These are phyloP conservation scores for Fusarium sp. DNA, from an alignment of 2,329 filamentous ascomycete genomes.

Conservation along the genomic window DNA sequence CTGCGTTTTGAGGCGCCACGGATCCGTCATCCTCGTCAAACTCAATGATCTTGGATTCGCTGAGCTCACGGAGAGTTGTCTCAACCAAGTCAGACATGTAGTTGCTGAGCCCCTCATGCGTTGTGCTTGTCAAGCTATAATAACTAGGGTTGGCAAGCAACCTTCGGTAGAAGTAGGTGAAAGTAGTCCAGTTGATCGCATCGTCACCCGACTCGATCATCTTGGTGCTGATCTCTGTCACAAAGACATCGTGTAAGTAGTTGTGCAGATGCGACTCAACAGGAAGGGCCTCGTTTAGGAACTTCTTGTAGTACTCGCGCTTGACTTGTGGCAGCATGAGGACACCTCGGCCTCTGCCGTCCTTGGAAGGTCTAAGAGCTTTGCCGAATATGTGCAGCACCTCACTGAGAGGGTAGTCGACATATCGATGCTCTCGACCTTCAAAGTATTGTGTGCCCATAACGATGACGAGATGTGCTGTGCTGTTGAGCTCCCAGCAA, in stretches of 20 bases:
- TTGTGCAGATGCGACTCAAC: conserved; percentile 94
- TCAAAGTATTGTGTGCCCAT: conserved; percentile 99
- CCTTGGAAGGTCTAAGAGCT: conserved; percentile 79
- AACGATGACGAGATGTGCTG: conserved; percentile 89
- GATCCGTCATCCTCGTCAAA: conserved; percentile 93
- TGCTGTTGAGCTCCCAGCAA: conserved; percentile 93
- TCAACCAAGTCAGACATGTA: conserved; percentile 96
- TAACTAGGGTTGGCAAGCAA: conserved; percentile 96
- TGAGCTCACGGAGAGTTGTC: conserved; percentile 86
- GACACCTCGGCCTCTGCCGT: conserved; percentile 88
- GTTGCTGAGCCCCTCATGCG: conserved; percentile 91
- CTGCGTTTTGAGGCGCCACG: conserved; percentile 89
- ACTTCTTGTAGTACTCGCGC: conserved; percentile 98
- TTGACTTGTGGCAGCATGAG: conserved; percentile 95
- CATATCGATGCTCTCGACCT: conserved; percentile 93
- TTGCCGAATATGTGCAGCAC: conserved; percentile 98
- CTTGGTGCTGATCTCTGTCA: conserved; percentile 95
- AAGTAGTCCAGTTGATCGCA: conserved; percentile 97
- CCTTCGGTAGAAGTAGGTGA: conserved; percentile 97
- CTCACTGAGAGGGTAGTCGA: conserved; percentile 94
- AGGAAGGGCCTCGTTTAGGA: conserved; percentile 93
- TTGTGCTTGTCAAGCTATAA: conserved; percentile 88
- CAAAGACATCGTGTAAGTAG: conserved; percentile 94
- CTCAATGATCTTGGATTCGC: conserved; percentile 94
- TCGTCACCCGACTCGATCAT: conserved; percentile 96